phyloP scores from a whole-genome alignment of 2,329 filamentous ascomycete genomes.

The Periconia sp. region DNA sequence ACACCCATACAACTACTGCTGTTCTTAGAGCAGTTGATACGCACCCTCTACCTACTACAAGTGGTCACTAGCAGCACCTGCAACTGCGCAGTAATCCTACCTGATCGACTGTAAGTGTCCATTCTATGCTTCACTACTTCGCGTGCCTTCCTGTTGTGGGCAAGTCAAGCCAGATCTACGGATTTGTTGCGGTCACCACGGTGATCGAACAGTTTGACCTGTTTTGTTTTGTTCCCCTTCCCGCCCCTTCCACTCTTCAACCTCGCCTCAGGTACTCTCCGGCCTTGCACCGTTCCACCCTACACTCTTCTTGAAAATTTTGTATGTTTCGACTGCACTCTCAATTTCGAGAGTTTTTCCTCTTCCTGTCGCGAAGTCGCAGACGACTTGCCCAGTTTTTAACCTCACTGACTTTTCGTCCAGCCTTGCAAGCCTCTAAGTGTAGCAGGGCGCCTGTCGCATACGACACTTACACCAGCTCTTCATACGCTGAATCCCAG shows the following conservation, averaged over 20 bases:
- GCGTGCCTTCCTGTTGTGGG: too few species aligned
- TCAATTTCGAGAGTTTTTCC: slow-evolving; percentile 4
- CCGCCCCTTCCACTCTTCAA: slow-evolving; percentile 8
- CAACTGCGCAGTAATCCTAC: too few species aligned
- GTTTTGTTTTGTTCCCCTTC: slow-evolving; percentile 12
- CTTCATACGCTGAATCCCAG: not conserved
- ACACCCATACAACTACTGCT: too few species aligned
- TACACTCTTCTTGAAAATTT: slow-evolving; percentile 2
- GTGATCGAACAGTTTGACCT: slow-evolving; percentile 15
- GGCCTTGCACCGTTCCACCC: too few species aligned
- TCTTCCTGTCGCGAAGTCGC: slow-evolving; percentile 7
- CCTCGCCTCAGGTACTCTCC: slow-evolving; percentile 5
- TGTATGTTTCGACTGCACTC: slow-evolving; percentile 7
- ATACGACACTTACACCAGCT: not conserved
- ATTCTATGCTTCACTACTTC: too few species aligned
- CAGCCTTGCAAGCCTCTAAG: not conserved
- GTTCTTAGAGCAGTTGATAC: too few species aligned
- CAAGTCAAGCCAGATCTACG: too few species aligned
- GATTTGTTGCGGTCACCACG: slow-evolving; percentile 17
- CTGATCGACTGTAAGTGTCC: slow-evolving; percentile 12
- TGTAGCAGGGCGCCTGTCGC: too few species aligned
- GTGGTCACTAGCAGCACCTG: too few species aligned
- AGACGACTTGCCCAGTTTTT: slow-evolving; percentile 3
- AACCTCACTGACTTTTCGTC: slow-evolving; percentile 8
- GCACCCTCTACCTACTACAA: too few species aligned